Base-by-base conservation (phyloP, 2,329 filamentous ascomycete species). In the Cladosporium sp. region DNA sequence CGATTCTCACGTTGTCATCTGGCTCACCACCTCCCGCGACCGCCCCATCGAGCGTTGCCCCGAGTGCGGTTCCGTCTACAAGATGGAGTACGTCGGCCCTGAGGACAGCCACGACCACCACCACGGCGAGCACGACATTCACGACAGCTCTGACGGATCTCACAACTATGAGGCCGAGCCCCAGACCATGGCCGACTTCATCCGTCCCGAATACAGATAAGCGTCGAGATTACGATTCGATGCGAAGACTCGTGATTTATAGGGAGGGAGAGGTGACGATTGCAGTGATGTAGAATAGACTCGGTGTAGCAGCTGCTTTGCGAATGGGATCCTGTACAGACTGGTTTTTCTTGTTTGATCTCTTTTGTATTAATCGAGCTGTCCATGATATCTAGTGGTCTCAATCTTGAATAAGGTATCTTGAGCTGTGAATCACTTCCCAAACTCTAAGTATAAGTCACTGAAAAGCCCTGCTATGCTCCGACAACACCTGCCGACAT, bases 51-150 rank as follows among this genome's bases (percentile, higher is more conserved):
- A 96, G 85, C 92, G 95, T 80, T 99, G 95, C 89, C 89, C 89
- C 77, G 95, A 99, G 86, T 99, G 95, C 83, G 95, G 95, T 73
- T 92, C 89, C 79, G 92, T 95, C 73, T 93, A 96, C 86, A 96
- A 97, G 89, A 95, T 98, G 91, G 90, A 97, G 79, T 99, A 97
- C 81, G 83, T 97, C 71, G 95, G 95, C 68, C 89, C 93, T 60
- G 79, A 89, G 77, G 91, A 95, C 71, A 89, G 93, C 78, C 81
- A 84, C 75, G 86, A 91, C 68, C 72, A 68, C 43, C 69, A 66
- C 46, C 72, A 88, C 76, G 76, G 76, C 67, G 87, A 66, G 39
- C 72, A 88, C 76, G 76, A 76, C 67, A 87, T 87, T 77, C 85
- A 88, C 74, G 69, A 68, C 54, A 73, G 81, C 71, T 75, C 77